Evolutionary conservation across 768 basidiomycete species (phyloP).

Genomic region (Chalciporus chontae): DNA sequence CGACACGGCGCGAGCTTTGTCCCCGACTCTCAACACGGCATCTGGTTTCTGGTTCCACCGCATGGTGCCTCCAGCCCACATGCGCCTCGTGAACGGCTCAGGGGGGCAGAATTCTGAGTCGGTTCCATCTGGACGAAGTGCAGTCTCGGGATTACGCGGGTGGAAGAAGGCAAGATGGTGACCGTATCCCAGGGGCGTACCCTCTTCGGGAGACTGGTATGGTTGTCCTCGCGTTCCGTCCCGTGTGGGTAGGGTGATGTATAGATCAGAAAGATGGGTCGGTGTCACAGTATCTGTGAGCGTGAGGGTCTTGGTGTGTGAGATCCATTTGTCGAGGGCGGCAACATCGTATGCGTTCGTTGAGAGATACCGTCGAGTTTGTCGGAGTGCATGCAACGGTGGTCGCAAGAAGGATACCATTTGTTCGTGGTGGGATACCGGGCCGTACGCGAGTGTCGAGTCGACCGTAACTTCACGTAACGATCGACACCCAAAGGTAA

Average conservation of each 20-base stretch:
- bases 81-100: slow-evolving; percentile 67
- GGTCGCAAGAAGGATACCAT: not conserved
- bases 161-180: slow-evolving; percentile 79
- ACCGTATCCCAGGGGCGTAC: slow-evolving; percentile 50
- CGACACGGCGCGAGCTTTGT: slow-evolving; percentile 45
- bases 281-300: slow-evolving; percentile 48
- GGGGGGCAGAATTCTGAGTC: slow-evolving; percentile 72
- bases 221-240: slow-evolving; percentile 48
- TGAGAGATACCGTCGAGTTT: slow-evolving; percentile 12
- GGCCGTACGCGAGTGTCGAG: too few relatives aligned
- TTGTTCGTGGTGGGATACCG: too few relatives aligned
- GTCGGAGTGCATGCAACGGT: not conserved
- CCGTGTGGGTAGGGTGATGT: slow-evolving; percentile 69
- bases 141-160: slow-evolving; percentile 52
- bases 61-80: slow-evolving; percentile 78
- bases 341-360: slow-evolving; percentile 11
- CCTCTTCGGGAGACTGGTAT: slow-evolving; percentile 39
- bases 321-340: slow-evolving; percentile 53
- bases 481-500: not conserved
- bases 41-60: slow-evolving; percentile 45
- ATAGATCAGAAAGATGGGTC: slow-evolving; percentile 62
- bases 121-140: slow-evolving; percentile 65
- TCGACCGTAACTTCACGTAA: not conserved
- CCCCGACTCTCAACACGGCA: slow-evolving; percentile 51
- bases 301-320: slow-evolving; percentile 41